Evolutionary conservation across 2,329 filamentous ascomycete genomes (phyloP), one percentile per base, ranked within the genome.

Genomic region (Macrophomina pseudophaseolina): DNA sequence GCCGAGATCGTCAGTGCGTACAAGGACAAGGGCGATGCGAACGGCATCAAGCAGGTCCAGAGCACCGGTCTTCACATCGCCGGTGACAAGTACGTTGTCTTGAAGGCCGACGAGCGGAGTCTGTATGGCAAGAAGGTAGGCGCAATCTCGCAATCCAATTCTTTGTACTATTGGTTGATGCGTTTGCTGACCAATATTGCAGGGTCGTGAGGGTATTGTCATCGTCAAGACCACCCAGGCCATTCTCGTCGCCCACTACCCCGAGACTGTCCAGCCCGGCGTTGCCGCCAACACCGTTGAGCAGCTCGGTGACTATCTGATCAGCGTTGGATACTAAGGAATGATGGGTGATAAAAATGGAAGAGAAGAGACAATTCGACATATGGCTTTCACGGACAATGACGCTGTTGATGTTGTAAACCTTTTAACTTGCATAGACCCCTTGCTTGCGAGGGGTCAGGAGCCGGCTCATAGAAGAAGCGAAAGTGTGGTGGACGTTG

Each of bases 161-260:
- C 56, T 53, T 64, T 69, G 1, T 23, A 54, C 64, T 66, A 58
- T 44, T 14, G 42, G 11, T 5, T 9, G 5, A n/a, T 14, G 67
- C n/a, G 42, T 54, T 33, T 16, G 35, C 44, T 65, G 14, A 54
- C 40, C 38, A 23, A 60, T 28, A 30, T 30, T 16, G 5, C 69
- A 92, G 90, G 93, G 91, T 73, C 92, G 90, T 78, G 87, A 90
- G 77, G 95, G 95, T 71, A 82, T 97, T 74, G 85, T 90, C 76
- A 87, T 95, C 74, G 89, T 90, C 81, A 97, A 96, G 86, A 96
- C 94, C 74, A 90, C 86, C 75, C 90, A 96, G 82, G 92, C 93
- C 72, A 89, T 98, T 79, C 87, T 99, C 77, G 82, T 99, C 78
- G 91, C 88, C 72, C 93, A 97, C 84, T 93, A 98, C 85, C 85